phyloP scores from a whole-genome alignment of 768 basidiomycete genomes.

The Imleria badia region DNA sequence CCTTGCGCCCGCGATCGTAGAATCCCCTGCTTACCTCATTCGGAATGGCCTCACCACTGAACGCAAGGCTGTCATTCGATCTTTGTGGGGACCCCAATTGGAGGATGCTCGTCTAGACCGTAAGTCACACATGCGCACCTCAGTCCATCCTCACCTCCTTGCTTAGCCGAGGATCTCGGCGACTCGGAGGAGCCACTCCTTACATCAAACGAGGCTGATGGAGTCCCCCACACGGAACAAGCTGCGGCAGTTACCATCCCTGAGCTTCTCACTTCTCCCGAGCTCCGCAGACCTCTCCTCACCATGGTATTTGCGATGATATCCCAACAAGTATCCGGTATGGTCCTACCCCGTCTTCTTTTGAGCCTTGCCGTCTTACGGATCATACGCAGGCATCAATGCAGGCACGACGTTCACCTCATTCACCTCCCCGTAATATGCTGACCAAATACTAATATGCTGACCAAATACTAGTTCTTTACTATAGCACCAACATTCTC shows the following conservation, averaged over 20 bases:
- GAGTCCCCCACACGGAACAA: slow-evolving; percentile 17
- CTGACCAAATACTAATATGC: slow-evolving; percentile 1
- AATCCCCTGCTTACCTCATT: slow-evolving; percentile 71
- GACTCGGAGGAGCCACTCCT: slow-evolving; percentile 33
- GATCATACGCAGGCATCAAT: slow-evolving; percentile 59
- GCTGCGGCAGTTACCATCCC: slow-evolving; percentile 47
- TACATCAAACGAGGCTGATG: slow-evolving; percentile 14
- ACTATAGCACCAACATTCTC: slow-evolving; percentile 89
- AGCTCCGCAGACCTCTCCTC: slow-evolving; percentile 60
- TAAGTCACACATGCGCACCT: slow-evolving; percentile 14
- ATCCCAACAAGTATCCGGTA: slow-evolving; percentile 78
- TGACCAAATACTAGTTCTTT: slow-evolving; percentile 57
- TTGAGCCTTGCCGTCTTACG: background rate
- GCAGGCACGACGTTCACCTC: slow-evolving; percentile 45
- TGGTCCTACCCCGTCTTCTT: slow-evolving; percentile 2
- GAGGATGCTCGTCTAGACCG: slow-evolving; percentile 26
- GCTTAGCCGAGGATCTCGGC: slow-evolving; percentile 25
- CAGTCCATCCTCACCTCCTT: slow-evolving; percentile 1
- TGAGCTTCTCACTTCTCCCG: slow-evolving; percentile 49
- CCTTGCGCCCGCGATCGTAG: slow-evolving; percentile 52
- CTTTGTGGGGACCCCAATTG: slow-evolving; percentile 52
- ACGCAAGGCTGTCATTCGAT: slow-evolving; percentile 42
- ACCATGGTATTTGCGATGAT: slow-evolving; percentile 72
- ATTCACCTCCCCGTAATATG: background rate
- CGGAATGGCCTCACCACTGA: slow-evolving; percentile 49